Conservation (phyloP, 2,329 filamentous ascomycete species). For the Diplodia intermedia region DNA sequence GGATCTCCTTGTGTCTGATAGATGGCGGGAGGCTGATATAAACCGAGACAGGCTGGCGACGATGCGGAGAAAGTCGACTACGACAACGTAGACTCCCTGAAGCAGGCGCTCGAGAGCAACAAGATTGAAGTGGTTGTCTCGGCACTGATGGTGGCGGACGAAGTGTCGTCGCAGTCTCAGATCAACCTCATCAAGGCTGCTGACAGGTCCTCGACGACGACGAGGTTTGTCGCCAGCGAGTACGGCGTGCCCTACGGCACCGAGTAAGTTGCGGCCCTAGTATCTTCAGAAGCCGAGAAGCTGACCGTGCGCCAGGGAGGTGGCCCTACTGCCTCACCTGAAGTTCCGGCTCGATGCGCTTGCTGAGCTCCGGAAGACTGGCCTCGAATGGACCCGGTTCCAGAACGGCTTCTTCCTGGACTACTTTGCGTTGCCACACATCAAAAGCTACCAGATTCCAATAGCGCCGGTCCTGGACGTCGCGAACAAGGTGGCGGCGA, state of each 20-base stretch:
- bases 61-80: slow-evolving; percentile 43
- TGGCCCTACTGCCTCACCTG: neutral
- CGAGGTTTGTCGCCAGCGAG: slow-evolving; percentile 53
- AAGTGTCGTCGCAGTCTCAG: slow-evolving; percentile 45
- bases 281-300: neutral
- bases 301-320: neutral
- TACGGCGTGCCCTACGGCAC: slow-evolving; percentile 44
- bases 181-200: slow-evolving; percentile 56
- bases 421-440: slow-evolving; percentile 42
- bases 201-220: slow-evolving; percentile 48
- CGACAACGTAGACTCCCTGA: slow-evolving; percentile 41
- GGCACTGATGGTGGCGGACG: slow-evolving; percentile 45
- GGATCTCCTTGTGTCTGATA: neutral
- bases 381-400: slow-evolving; percentile 41
- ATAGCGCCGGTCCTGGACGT: slow-evolving; percentile 35
- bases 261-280: neutral
- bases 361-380: slow-evolving; percentile 36
- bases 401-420: slow-evolving; percentile 43
- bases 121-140: slow-evolving; percentile 57
- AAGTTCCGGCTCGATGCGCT: neutral
- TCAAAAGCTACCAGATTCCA: slow-evolving; percentile 36
- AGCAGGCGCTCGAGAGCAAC: slow-evolving; percentile 45
- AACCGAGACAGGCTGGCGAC: neutral
- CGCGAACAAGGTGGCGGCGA: slow-evolving; percentile 47
- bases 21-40: neutral